Evolutionary conservation across 2,329 filamentous ascomycete genomes (phyloP).

Genomic region (Trichoderma oligosporum): DNA sequence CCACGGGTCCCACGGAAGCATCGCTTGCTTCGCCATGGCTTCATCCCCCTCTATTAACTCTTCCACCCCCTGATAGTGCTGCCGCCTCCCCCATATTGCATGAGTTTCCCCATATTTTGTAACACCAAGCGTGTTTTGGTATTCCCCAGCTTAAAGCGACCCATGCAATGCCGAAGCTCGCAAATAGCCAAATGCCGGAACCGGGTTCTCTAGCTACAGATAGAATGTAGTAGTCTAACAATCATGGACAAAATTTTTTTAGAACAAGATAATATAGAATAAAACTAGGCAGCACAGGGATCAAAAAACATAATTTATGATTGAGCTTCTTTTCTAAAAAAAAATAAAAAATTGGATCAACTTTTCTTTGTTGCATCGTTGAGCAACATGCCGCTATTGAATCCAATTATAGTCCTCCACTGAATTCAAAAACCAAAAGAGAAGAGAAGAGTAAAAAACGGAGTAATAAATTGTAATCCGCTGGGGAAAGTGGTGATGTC

Average conservation of each 20-base stretch:
- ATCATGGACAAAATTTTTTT: background rate
- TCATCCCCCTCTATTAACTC: background rate
- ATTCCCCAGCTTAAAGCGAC: background rate
- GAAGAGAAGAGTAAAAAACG: constrained; percentile 3
- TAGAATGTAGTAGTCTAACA: background rate
- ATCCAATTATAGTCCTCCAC: constrained; percentile 26
- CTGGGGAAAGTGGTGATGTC: constrained; percentile 24
- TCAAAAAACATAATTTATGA: too few species aligned
- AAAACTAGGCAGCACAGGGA: background rate
- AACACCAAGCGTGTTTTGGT: constrained; percentile 4
- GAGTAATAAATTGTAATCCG: constrained; percentile 17
- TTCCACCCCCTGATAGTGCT: background rate
- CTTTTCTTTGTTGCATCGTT: background rate
- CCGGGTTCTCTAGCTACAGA: background rate
- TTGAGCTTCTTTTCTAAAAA: too few species aligned
- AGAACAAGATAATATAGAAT: too few species aligned
- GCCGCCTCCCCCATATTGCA: constrained; percentile 14
- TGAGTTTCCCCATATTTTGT: constrained; percentile 15
- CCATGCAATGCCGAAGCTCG: too few species aligned
- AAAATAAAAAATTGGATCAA: background rate
- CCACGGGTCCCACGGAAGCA: constrained; percentile 13
- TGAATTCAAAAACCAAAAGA: constrained; percentile 5
- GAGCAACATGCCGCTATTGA: constrained; percentile 11
- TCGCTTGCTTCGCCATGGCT: constrained; percentile 9
- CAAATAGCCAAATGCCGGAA: background rate